Evolutionary conservation across 352 stramenopile species (phyloP).

Genomic region (Pythium graminicola): DNA sequence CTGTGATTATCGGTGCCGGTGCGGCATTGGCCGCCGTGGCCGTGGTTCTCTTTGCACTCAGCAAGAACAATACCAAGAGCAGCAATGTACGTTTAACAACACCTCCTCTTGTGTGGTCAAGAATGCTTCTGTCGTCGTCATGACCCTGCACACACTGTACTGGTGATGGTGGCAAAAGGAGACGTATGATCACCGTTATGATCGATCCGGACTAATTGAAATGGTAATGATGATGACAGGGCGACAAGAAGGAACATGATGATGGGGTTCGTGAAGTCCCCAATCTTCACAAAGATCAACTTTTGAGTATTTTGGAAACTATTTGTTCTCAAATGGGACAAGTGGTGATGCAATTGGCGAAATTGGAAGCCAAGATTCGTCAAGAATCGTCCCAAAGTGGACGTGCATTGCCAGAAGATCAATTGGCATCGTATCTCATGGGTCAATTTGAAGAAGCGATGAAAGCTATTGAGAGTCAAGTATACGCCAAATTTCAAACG

Average conservation of each 20-base stretch:
- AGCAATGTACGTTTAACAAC: constrained; percentile 27
- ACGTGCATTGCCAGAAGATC: constrained; percentile 71
- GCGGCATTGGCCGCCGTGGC: constrained; percentile 51
- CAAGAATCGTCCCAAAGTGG: constrained; percentile 84
- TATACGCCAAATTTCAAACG: constrained; percentile 86
- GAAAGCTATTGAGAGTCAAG: constrained; percentile 85
- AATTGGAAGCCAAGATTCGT: constrained; percentile 83
- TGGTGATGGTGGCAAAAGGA: too few species aligned
- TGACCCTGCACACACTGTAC: too few species aligned
- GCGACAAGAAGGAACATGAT: constrained; percentile 39
- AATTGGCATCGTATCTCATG: constrained; percentile 85
- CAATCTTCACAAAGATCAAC: constrained; percentile 83
- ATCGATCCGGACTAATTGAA: too few species aligned
- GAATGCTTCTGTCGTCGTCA: too few species aligned
- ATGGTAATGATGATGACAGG: neutral
- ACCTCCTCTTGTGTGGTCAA: neutral
- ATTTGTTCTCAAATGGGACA: constrained; percentile 87
- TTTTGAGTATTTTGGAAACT: constrained; percentile 81
- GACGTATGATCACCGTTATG: too few species aligned
- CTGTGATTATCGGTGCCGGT: constrained; percentile 70
- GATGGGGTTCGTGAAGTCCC: constrained; percentile 67
- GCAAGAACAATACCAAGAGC: constrained; percentile 28
- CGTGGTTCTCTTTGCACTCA: constrained; percentile 50
- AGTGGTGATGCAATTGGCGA: constrained; percentile 85
- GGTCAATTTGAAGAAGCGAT: constrained; percentile 87